A percentile compares a stretch with the other conserved stretches of the same genome.
These are phyloP conservation scores for Fomitopsis schrenkii DNA, from an alignment of 1,284 basidiomycete species.

Conservation along the genomic window DNA sequence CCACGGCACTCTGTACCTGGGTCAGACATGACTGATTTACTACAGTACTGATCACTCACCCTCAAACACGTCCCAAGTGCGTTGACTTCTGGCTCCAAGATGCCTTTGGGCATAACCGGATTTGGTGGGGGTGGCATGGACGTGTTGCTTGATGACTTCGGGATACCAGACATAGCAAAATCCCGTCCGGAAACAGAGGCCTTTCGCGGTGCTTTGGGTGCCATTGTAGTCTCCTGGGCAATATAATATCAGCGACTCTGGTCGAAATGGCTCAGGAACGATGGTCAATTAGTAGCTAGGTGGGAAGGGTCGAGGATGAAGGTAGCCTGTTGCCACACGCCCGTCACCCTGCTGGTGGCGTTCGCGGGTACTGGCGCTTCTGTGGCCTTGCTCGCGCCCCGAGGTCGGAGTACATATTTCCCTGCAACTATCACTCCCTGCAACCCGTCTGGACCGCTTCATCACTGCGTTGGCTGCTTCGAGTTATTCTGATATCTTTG, in stretches of 20 bases:
- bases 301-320: background rate
- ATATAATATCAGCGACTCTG: no score
- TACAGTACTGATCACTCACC: slow-evolving; percentile 29
- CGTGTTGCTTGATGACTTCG: slow-evolving; percentile 22
- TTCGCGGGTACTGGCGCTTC: no score
- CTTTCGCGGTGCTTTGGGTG: slow-evolving; percentile 25
- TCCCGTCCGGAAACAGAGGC: slow-evolving; percentile 19
- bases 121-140: slow-evolving; percentile 60
- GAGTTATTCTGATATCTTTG: no score
- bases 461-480: no score
- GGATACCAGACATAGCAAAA: slow-evolving; percentile 12
- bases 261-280: no score
- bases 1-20: slow-evolving; percentile 48
- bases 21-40: background rate
- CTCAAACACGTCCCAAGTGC: slow-evolving; percentile 54
- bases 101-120: slow-evolving; percentile 39
- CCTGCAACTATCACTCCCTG: no score
- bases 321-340: background rate
- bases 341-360: background rate
- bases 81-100: slow-evolving; percentile 61
- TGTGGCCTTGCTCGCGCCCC: no score
- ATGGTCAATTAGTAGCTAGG: no score
- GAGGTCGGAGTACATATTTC: no score
- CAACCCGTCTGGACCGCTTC: no score
- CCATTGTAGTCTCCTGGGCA: slow-evolving; percentile 11